phyloP scores from a whole-genome alignment of 495 filamentous ascomycete species.

The Tuber umbilicatum region DNA sequence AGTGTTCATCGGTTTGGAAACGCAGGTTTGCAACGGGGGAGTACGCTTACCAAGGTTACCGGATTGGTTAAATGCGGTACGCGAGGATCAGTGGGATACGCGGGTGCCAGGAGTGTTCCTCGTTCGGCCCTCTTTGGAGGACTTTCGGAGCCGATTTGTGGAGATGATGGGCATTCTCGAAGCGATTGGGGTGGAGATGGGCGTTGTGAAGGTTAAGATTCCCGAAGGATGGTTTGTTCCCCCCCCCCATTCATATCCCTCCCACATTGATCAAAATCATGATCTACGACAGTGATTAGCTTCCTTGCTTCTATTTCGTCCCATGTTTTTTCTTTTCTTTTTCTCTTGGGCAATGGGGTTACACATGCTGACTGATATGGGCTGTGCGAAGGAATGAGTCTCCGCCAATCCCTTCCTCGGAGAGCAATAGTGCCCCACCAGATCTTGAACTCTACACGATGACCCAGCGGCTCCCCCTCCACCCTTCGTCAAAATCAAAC shows the following conservation, averaged over 20 bases:
- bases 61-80: conserved; percentile 31
- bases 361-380: neutral
- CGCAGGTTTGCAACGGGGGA: conserved; percentile 17
- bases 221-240: conserved; percentile 28
- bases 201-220: conserved; percentile 28
- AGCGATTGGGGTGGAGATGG: conserved; percentile 34
- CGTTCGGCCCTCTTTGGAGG: conserved; percentile 26
- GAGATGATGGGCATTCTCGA: conserved; percentile 32
- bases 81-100: conserved; percentile 34
- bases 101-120: conserved; percentile 21
- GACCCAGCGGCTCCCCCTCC: conserved; percentile 32
- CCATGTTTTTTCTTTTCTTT: neutral
- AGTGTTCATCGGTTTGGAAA: conserved; percentile 22
- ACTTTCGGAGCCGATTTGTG: conserved; percentile 27
- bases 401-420: conserved; percentile 15
- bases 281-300: conserved; percentile 10
- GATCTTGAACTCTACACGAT: conserved; percentile 26
- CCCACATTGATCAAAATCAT: neutral
- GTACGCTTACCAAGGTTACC: conserved; percentile 21
- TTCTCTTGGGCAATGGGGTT: neutral
- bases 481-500: conserved; percentile 23
- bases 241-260: conserved; percentile 5
- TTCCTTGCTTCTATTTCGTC: neutral
- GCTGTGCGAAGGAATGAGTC: neutral
- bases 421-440: conserved; percentile 23